Percentiles rank a stretch among this genome's conserved stretches.
Conservation (phyloP, 208 protist species). For the Angomonas deanei region DNA sequence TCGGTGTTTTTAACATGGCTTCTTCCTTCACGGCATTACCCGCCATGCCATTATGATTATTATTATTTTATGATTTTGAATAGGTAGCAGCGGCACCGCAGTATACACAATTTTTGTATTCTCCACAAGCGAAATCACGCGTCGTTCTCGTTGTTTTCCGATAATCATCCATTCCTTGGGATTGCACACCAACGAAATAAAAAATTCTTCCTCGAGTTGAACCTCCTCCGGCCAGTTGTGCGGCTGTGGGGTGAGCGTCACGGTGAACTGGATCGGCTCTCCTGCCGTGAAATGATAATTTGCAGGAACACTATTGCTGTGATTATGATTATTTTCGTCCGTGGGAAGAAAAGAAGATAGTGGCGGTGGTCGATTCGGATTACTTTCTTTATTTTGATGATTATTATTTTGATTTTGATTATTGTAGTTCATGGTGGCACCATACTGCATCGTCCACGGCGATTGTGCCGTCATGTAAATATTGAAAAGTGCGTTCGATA, state of each 20-base stretch:
- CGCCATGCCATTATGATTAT: constrained; percentile 5
- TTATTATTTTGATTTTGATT: not conserved
- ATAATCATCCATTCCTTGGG: constrained; percentile 71
- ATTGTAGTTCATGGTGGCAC: constrained; percentile 28
- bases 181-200: constrained; percentile 62
- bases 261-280: constrained; percentile 72
- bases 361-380: not conserved
- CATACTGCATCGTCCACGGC: constrained; percentile 38
- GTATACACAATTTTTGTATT: constrained; percentile 61
- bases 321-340: not conserved
- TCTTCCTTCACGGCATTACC: constrained; percentile 29
- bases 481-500: constrained; percentile 68
- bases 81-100: constrained; percentile 56
- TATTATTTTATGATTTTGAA: not conserved
- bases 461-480: constrained; percentile 62
- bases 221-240: constrained; percentile 79
- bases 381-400: not conserved
- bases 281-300: constrained; percentile 58
- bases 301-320: constrained; percentile 36
- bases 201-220: constrained; percentile 60
- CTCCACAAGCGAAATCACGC: constrained; percentile 65
- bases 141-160: constrained; percentile 66
- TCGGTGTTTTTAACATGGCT: constrained; percentile 44
- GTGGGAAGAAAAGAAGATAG: not conserved
- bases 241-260: constrained; percentile 57